Percentiles rank a stretch among this genome's conserved stretches.
Conservation (phyloP, 805 yeast genomes). For the Kluyveromyces nonfermentans region DNA sequence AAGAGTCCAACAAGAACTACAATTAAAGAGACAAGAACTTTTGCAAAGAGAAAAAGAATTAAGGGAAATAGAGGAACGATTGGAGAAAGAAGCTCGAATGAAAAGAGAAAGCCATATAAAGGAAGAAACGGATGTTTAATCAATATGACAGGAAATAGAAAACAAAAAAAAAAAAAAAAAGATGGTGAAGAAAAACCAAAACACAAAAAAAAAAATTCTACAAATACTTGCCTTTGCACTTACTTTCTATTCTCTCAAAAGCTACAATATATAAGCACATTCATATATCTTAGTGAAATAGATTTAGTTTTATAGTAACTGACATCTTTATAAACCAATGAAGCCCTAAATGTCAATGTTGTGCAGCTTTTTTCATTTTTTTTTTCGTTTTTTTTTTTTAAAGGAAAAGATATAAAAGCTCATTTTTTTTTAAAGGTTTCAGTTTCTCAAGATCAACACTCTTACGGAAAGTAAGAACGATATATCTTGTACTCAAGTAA, state of each 20-base stretch:
- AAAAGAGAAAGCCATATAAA: constrained; percentile 14
- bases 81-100: constrained; percentile 45
- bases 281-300: neutral
- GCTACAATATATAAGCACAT: neutral
- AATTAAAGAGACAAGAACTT: constrained; percentile 72
- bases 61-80: constrained; percentile 66
- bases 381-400: too few relatives aligned
- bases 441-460: too few relatives aligned
- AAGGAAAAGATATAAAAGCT: too few relatives aligned
- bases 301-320: neutral
- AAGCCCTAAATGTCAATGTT: neutral
- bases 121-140: neutral
- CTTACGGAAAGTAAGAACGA: too few relatives aligned
- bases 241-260: neutral
- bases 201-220: too few relatives aligned
- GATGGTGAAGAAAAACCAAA: too few relatives aligned
- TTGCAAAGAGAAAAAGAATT: constrained; percentile 78
- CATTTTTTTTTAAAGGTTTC: neutral
- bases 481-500: too few relatives aligned
- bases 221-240: neutral
- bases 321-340: neutral
- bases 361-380: neutral
- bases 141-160: too few relatives aligned
- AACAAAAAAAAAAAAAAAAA: too few relatives aligned
- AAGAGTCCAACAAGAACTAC: constrained; percentile 78